Conservation (phyloP, 257 asterid species). For the Solanum pinnatisectum region DNA sequence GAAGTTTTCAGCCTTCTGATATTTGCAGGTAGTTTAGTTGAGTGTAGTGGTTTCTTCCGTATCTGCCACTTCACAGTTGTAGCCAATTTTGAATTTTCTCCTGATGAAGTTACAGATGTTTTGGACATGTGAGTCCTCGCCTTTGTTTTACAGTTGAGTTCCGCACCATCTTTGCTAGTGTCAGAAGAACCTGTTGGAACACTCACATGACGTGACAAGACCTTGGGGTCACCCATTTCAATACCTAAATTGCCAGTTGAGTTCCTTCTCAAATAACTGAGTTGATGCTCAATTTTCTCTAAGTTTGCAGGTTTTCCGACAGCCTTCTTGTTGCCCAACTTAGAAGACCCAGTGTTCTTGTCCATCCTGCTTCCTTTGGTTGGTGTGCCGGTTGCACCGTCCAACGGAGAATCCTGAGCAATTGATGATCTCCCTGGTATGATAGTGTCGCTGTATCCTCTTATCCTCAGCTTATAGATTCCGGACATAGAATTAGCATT, state of each 20-base stretch:
- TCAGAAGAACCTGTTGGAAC: conserved; percentile 18
- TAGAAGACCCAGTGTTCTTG: background rate
- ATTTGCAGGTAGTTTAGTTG: background rate
- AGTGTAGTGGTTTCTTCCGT: background rate
- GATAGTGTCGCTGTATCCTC: background rate
- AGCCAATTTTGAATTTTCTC: background rate
- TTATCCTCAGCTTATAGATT: background rate
- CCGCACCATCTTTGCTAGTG: background rate
- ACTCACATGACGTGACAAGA: conserved; percentile 13
- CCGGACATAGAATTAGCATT: background rate
- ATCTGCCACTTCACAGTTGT: background rate
- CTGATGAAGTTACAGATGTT: background rate
- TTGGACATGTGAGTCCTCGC: background rate
- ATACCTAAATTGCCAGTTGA: conserved; percentile 5
- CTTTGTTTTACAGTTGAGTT: background rate
- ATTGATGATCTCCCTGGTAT: background rate
- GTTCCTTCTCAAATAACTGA: conserved; percentile 2
- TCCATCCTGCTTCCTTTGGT: background rate
- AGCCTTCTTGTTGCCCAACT: background rate
- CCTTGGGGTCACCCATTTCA: background rate
- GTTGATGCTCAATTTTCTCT: background rate
- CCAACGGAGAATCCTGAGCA: background rate
- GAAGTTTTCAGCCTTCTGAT: background rate
- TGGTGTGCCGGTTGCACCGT: background rate
- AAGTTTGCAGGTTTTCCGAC: background rate